Evolutionary conservation across 768 basidiomycete genomes (phyloP), one percentile per base, ranked within the genome.

Genomic region (Sistotremastrum niveocremeum): DNA sequence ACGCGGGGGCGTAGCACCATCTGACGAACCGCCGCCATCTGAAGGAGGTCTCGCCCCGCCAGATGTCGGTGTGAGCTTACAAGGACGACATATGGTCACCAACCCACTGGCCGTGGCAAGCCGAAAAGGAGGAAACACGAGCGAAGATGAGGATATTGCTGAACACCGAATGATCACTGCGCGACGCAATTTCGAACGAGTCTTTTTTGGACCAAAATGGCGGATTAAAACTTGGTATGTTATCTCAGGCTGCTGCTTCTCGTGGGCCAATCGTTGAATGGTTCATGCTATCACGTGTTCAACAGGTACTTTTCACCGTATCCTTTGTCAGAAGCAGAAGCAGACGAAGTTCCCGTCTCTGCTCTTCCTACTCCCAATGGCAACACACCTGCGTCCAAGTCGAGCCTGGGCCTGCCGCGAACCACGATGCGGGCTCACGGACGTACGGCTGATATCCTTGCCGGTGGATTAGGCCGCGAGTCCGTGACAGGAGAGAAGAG

Each of bases 301-400:
- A 37, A 4, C 51, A 91, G 90, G 86, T 93, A 93, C 64, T 90
- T 84, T 60, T 95, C 91, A 2, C 91, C 91, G 1, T 94, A 93
- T 60, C 90, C 91, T 10, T 62, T 84, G 29, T 69, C 70, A 12
- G 85, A 89, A 54, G 62, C 68, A 6, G 84, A 88, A 50, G 58
- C 67, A 44, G 75, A 81, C 42, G 79, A 81, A 30, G 58, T 56
- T 20, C 52, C 55, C 4, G 49, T 46, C 6, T 36, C 59, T 34
- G 36, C 52, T 7, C 54, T 56, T 37, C 56, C 58, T 5, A 56
- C 55, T 45, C 49, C 55, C 37, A 46, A 49, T 46, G 48, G 46
- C 8, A 36, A 54, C 6, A 31, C 54, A 7, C 53, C 56, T 8
- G 47, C 52, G 9, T 49, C 54, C 7, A 55, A 57, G 56, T 20